Conservation (phyloP, 768 basidiomycete species). For the Tulasnella sp. region DNA sequence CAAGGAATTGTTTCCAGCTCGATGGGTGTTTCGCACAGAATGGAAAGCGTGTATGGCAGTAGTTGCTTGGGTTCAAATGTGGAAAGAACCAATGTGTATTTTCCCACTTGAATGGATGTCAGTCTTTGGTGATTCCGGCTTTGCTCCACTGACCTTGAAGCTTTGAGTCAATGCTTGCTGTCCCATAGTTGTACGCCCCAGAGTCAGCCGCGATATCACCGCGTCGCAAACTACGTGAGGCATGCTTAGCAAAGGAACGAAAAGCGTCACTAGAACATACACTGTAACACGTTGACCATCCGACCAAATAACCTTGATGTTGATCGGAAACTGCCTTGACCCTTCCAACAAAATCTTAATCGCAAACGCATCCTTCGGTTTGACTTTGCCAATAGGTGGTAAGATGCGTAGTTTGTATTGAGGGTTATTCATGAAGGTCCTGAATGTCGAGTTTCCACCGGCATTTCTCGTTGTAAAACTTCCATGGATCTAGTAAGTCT, state of each 20-base stretch:
- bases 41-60: constrained; percentile 49
- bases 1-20: constrained; percentile 54
- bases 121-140: background rate
- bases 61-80: constrained; percentile 62
- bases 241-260: constrained; percentile 31
- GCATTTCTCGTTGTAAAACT: constrained; percentile 54
- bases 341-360: constrained; percentile 37
- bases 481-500: constrained; percentile 41
- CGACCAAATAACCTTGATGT: constrained; percentile 61
- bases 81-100: constrained; percentile 75
- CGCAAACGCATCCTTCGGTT: constrained; percentile 23
- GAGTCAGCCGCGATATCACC: constrained; percentile 62
- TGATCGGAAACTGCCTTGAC: constrained; percentile 55
- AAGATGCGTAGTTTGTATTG: constrained; percentile 63
- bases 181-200: constrained; percentile 71
- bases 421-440: constrained; percentile 81
- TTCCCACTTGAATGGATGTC: constrained; percentile 39
- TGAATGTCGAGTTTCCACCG: constrained; percentile 70
- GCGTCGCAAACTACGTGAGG: too few relatives aligned
- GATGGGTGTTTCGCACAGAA: constrained; percentile 44
- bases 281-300: constrained; percentile 58
- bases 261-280: constrained; percentile 34
- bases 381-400: constrained; percentile 21
- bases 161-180: constrained; percentile 41
- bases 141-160: constrained; percentile 36